phyloP scores from a whole-genome alignment of 129 eudicot species.

The Gnaphalium uliginosum region DNA sequence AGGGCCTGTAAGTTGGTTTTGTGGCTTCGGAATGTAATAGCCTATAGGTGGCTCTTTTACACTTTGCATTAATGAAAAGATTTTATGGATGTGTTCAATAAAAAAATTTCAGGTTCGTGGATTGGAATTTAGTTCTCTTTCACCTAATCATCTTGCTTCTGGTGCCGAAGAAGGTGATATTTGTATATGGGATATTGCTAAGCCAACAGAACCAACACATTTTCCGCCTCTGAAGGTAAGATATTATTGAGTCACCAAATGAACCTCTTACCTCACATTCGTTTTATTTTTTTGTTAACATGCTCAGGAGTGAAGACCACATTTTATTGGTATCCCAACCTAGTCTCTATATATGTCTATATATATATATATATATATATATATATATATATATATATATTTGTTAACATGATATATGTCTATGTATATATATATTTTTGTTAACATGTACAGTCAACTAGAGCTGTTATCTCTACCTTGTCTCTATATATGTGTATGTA shows the following conservation, averaged over 20 bases:
- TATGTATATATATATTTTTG: neutral
- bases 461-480: neutral
- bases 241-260: conserved; percentile 2
- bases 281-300: neutral
- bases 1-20: conserved; percentile 73
- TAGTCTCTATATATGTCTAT: no score
- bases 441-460: neutral
- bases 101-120: conserved; percentile 68
- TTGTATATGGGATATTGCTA: conserved; percentile 79
- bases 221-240: conserved; percentile 88
- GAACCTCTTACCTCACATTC: neutral
- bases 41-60: conserved; percentile 11
- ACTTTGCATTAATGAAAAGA: conserved; percentile 10
- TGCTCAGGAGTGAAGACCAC: neutral
- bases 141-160: conserved; percentile 85
- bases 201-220: conserved; percentile 65
- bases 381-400: neutral
- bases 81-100: conserved; percentile 5
- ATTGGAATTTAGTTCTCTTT: conserved; percentile 70
- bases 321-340: neutral
- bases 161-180: conserved; percentile 99
- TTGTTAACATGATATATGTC: neutral
- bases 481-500: no score
- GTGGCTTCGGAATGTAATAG: neutral
- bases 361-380: no score